A percentile compares a stretch with the other conserved stretches of the same genome.
These are phyloP conservation scores for Taphrina confusa DNA, from an alignment of 1,139 yeast species.

Conservation along the genomic window DNA sequence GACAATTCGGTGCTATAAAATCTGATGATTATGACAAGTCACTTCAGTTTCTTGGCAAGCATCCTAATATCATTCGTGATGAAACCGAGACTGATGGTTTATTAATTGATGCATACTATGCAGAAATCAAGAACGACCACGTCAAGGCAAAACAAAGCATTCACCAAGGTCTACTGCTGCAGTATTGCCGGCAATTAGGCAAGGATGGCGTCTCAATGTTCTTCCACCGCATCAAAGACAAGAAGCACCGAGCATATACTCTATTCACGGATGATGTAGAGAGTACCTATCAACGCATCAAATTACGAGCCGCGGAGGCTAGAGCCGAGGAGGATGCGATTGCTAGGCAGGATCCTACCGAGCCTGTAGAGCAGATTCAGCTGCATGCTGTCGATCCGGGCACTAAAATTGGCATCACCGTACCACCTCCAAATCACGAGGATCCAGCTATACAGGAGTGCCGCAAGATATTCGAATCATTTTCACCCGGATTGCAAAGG, in stretches of 20 bases:
- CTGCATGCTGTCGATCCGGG: constrained; percentile 84
- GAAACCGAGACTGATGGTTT: constrained; percentile 90
- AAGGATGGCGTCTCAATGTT: constrained; percentile 66
- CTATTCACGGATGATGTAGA: constrained; percentile 75
- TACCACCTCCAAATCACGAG: constrained; percentile 57
- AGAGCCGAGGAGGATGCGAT: constrained; percentile 51
- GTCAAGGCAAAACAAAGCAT: constrained; percentile 61
- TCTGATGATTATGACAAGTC: constrained; percentile 54
- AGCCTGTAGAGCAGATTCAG: constrained; percentile 77
- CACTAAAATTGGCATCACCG: constrained; percentile 67
- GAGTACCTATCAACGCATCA: constrained; percentile 70
- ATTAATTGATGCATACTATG: constrained; percentile 88
- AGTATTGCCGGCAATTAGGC: constrained; percentile 68
- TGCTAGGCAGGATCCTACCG: constrained; percentile 46
- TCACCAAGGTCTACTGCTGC: constrained; percentile 77
- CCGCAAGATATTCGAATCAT: constrained; percentile 54
- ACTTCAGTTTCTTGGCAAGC: constrained; percentile 57
- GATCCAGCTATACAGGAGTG: constrained; percentile 53
- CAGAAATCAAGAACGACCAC: constrained; percentile 65
- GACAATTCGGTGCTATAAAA: constrained; percentile 62
- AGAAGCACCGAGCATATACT: constrained; percentile 59
- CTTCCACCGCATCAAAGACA: constrained; percentile 55
- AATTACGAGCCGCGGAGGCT: constrained; percentile 69
- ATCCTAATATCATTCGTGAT: constrained; percentile 64
- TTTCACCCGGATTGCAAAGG: constrained; percentile 65